Evolutionary conservation across 805 yeast genomes (phyloP), one percentile per base, ranked within the genome.

Genomic region (Lipomyces yamadae): DNA sequence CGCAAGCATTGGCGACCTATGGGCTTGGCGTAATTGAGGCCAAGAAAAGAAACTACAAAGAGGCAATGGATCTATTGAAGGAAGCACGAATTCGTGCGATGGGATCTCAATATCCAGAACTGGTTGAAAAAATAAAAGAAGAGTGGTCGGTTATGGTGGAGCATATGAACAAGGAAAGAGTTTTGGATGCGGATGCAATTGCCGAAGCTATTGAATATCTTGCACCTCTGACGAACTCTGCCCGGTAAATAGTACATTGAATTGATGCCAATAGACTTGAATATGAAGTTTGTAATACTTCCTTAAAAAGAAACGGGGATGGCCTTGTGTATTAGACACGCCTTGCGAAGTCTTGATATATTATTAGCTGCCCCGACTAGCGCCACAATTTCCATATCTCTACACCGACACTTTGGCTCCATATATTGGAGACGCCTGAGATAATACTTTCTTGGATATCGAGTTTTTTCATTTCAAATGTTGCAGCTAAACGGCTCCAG

Each of bases 11-110:
- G 75, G 86, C 97, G 0, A 86, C 92, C 0, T 93, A 90, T 74
- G 96, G 97, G 0, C 80, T 91, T 53, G 98, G 97, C 1, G 96
- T 92, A 4, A 82, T 91, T 10, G 82, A 85, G 56, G 77, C 88
- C n/a, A 91, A 90, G 72, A 74, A 81, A 57, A 84, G 88, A 0
- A 78, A 87, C 10, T 80, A 84, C 64, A 82, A 81, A 1, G 78
- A 82, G 63, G 92, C 97, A 0, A 86, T 84, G 70, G 80, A 86
- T 54, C 78, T 84, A 34, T 79, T 93, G 58, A 80, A 88, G 5
- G 92, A 90, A 74, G 86, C 97, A 0, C 82, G 91, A 42, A 81
- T 86, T 33, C 81, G 92, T 66, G 92, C 96, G 0, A 82, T 83
- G 71, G 88, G 87, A 15, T 82, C 88, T 65, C 88, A 88, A 11